Percentiles rank a stretch among this genome's conserved stretches.
phyloP scores from a whole-genome alignment of 2,329 filamentous ascomycete species.

The Colletotrichum lentis region DNA sequence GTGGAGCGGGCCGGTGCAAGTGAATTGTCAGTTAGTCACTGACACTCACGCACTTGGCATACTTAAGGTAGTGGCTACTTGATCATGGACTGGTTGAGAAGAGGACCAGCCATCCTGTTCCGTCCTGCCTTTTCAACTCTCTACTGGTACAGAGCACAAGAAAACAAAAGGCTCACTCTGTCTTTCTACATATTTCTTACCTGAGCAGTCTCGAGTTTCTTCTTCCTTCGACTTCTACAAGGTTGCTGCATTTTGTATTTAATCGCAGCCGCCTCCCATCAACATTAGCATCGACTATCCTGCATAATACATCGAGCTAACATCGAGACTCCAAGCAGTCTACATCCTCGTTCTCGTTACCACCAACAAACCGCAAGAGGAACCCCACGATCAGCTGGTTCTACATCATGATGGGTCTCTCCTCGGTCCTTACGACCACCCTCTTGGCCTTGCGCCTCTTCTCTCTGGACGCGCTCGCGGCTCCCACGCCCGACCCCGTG shows the following conservation, averaged over 20 bases:
- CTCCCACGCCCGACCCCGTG: conserved; percentile 43
- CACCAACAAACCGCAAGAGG: conserved; percentile 22
- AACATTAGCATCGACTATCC: conserved; percentile 6
- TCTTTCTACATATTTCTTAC: not conserved
- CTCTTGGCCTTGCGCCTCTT: conserved; percentile 56
- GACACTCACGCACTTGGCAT: conserved; percentile 20
- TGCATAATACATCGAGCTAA: conserved; percentile 18
- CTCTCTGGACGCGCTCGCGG: conserved; percentile 46
- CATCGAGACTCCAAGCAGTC: conserved; percentile 11
- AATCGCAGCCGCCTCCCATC: conserved; percentile 8
- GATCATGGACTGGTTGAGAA: conserved; percentile 3
- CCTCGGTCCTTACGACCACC: conserved; percentile 52
- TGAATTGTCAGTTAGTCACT: conserved; percentile 28
- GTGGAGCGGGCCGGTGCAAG: conserved; percentile 23
- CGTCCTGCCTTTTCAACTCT: not conserved
- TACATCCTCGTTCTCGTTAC: conserved; percentile 16
- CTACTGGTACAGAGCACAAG: not conserved
- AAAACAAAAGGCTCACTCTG: not conserved
- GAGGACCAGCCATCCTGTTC: not conserved
- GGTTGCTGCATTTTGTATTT: conserved; percentile 12
- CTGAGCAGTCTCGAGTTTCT: conserved; percentile 29
- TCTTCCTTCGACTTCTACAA: conserved; percentile 6
- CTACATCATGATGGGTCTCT: conserved; percentile 55
- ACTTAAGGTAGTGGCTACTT: conserved; percentile 21
- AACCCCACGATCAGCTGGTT: conserved; percentile 46